phyloP scores from a whole-genome alignment of 805 yeast genomes.

The Starmerella geochares region DNA sequence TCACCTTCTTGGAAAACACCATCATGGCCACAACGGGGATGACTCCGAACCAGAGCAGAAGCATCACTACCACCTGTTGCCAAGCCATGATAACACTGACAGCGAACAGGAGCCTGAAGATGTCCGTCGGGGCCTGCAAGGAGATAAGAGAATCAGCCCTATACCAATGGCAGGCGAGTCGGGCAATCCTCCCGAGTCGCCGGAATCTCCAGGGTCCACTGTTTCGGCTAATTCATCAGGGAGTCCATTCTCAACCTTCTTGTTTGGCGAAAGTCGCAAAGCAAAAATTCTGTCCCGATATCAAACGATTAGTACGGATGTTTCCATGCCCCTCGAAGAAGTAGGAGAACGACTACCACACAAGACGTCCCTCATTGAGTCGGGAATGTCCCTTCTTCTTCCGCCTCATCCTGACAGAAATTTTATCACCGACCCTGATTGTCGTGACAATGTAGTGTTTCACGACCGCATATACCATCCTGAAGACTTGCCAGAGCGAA shows the following conservation, averaged over 20 bases:
- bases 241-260: constrained; percentile 7
- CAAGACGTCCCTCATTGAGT: constrained; percentile 62
- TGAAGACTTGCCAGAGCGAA: constrained; percentile 52
- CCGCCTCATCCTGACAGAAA: constrained; percentile 70
- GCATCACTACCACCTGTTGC: not conserved
- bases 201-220: not conserved
- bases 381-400: constrained; percentile 64
- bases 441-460: constrained; percentile 56
- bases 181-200: not conserved
- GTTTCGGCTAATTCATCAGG: not conserved
- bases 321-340: not conserved
- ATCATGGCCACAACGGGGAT: not conserved
- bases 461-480: constrained; percentile 73
- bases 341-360: constrained; percentile 24
- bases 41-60: not conserved
- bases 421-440: constrained; percentile 56
- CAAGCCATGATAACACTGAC: not conserved
- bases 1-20: not conserved
- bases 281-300: constrained; percentile 2
- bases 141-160: not conserved
- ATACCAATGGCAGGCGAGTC: not conserved
- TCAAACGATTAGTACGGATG: constrained; percentile 12
- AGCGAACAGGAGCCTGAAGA: not conserved
- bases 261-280: constrained; percentile 13
- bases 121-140: not conserved